Evolutionary conservation across 1,139 yeast genomes (phyloP), one percentile per base, ranked within the genome.

Genomic region (Zygoascus meyerae): DNA sequence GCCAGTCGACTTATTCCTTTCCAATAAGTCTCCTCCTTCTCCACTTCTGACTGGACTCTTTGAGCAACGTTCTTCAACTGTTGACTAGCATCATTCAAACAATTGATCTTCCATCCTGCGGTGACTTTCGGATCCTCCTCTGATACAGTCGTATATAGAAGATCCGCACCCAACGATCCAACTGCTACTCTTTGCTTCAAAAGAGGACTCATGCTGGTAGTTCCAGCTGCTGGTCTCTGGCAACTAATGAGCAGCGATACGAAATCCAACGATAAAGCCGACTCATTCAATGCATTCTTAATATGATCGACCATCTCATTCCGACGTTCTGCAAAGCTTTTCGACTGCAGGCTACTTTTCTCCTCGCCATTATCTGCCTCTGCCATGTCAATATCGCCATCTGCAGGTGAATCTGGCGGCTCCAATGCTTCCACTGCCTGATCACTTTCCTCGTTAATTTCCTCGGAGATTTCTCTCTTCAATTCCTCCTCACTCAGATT

Each of bases 131-230:
- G 71, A 40, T 70, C 70, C 16, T 70, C 69, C 42, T 47, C 59
- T 42, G 49, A 56, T 37, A 45, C 59, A 47, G 45, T 59, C 53
- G 47, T 60, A 59, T 47, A 66, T 62, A 49, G 63, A 2, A 63
- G 55, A 56, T 84, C 95, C 11, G 92, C 75, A 47, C 82, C 83
- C 45, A 92, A 70, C 0, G 97, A 83, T 0, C 95, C 95, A 10
- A 83, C 70, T 1, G 95, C 89, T 0, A 85, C 84, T 49, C 77
- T 79, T 55, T 86, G 83, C 55, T 81, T 78, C 52, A 92, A 70
- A 64, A 83, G 90, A 1, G 96, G 92, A 1, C 97, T 87, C 79
- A 92, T 86, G 3, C 97, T 86, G 2, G 90, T 75, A 35, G 84
- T 76, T 1, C 94, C 95, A 1, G 92, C 83, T 17, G 85, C 84